Evolutionary conservation across 768 basidiomycete species (phyloP).

Genomic region (Suillus tomentosus): DNA sequence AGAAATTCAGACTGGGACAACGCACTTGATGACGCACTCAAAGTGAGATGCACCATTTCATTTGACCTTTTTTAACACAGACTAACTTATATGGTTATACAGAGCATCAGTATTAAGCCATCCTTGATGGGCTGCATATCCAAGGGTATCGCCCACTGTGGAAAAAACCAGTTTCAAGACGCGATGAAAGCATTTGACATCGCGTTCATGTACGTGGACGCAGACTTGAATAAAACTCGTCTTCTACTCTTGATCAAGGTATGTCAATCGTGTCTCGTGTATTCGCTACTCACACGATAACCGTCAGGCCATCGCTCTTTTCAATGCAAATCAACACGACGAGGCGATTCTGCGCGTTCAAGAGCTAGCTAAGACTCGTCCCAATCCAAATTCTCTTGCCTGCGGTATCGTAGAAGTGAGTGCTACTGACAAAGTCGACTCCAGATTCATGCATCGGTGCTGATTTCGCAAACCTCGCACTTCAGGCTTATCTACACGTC

Average conservation of each 20-base stretch:
- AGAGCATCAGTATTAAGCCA: not conserved
- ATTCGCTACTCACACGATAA: not conserved
- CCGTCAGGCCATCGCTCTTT: not conserved
- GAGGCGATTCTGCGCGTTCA: not conserved
- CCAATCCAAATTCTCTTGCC: not conserved
- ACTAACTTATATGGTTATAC: not conserved
- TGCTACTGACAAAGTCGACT: not conserved
- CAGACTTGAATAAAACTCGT: not conserved
- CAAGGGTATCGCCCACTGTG: not conserved
- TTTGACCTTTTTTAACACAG: not conserved
- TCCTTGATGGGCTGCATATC: not conserved
- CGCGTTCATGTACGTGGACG: not conserved
- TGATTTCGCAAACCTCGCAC: not conserved
- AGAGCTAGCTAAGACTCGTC: not conserved
- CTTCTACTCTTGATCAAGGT: not conserved
- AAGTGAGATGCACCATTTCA: not conserved
- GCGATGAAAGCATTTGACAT: constrained; percentile 4
- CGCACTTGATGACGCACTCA: not conserved
- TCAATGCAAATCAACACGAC: not conserved
- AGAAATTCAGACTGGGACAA: not conserved
- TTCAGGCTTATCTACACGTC: not conserved
- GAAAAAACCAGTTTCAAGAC: not conserved
- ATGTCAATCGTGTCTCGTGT: not conserved
- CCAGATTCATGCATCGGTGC: not conserved
- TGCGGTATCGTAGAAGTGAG: not conserved